Evolutionary conservation across 2,329 filamentous ascomycete genomes (phyloP).

Genomic region (Penicillium sp.): DNA sequence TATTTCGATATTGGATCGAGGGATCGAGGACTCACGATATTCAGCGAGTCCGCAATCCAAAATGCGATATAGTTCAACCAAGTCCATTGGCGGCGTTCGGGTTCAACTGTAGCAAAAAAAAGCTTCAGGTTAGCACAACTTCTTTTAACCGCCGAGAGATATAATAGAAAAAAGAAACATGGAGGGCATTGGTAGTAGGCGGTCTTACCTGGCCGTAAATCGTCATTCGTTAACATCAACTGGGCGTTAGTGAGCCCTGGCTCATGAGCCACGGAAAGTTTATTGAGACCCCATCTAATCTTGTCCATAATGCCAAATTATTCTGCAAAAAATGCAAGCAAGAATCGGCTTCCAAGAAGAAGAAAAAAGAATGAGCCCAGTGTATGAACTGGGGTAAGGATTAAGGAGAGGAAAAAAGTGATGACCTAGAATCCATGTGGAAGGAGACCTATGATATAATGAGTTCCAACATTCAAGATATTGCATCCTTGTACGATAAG

Average conservation of each 20-base stretch:
- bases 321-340: not conserved
- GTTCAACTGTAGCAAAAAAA: constrained; percentile 63
- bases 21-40: constrained; percentile 56
- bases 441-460: constrained; percentile 18
- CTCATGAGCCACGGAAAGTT: constrained; percentile 72
- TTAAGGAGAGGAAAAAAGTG: not conserved
- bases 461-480: constrained; percentile 11
- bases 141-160: not conserved
- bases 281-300: constrained; percentile 45
- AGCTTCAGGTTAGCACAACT: not conserved
- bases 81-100: constrained; percentile 77
- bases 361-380: not conserved
- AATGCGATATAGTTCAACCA: constrained; percentile 87
- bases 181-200: not conserved
- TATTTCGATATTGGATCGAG: not conserved
- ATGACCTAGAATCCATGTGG: not conserved
- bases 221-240: constrained; percentile 83
- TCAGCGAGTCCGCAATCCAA: constrained; percentile 83
- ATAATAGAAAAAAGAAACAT: not conserved
- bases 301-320: constrained; percentile 23
- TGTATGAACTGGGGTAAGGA: not conserved
- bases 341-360: not conserved
- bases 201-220: constrained; percentile 64
- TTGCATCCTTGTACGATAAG: constrained; percentile 18
- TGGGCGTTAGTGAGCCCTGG: constrained; percentile 75